Percentiles rank a stretch among this genome's conserved stretches.
Evolutionary conservation across 2,329 filamentous ascomycete species (phyloP).

Genomic region (Sporothrix pallida): DNA sequence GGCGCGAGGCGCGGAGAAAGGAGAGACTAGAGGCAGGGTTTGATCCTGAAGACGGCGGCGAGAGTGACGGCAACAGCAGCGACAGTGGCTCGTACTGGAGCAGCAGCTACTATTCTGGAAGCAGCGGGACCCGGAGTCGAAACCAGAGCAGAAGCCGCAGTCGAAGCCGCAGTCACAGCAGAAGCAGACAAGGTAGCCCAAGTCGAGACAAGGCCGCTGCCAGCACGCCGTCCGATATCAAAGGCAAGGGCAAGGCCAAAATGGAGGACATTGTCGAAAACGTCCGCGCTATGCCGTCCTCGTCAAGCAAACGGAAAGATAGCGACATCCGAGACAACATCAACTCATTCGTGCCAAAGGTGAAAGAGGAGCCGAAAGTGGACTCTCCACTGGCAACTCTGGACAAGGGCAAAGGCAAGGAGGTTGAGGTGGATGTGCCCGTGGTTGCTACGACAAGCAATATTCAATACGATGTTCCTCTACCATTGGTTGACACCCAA

Average conservation of each 20-base stretch:
- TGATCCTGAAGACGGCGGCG: neutral
- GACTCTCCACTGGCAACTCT: too few relatives aligned
- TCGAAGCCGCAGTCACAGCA: slow-evolving; percentile 35
- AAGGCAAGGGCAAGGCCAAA: slow-evolving; percentile 30
- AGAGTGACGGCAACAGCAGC: slow-evolving; percentile 22
- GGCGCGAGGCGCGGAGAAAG: slow-evolving; percentile 33
- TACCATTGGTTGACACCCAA: too few relatives aligned
- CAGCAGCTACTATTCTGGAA: slow-evolving; percentile 29
- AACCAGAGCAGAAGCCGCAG: slow-evolving; percentile 39
- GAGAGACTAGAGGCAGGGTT: neutral
- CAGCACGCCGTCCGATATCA: neutral
- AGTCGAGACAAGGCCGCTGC: neutral
- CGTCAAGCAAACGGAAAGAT: slow-evolving; percentile 26
- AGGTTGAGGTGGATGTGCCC: neutral
- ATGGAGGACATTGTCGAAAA: slow-evolving; percentile 23
- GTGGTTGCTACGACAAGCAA: neutral
- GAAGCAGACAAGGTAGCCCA: neutral
- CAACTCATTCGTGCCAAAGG: neutral
- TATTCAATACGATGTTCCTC: neutral
- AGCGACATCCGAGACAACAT: neutral
- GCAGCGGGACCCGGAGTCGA: slow-evolving; percentile 38
- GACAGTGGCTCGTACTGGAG: slow-evolving; percentile 34
- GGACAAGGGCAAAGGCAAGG: slow-evolving; percentile 37
- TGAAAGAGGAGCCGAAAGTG: neutral
- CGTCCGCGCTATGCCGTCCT: slow-evolving; percentile 4